Base-by-base conservation (phyloP, 2,329 filamentous ascomycete species). In the Elsinoe arachidis region DNA sequence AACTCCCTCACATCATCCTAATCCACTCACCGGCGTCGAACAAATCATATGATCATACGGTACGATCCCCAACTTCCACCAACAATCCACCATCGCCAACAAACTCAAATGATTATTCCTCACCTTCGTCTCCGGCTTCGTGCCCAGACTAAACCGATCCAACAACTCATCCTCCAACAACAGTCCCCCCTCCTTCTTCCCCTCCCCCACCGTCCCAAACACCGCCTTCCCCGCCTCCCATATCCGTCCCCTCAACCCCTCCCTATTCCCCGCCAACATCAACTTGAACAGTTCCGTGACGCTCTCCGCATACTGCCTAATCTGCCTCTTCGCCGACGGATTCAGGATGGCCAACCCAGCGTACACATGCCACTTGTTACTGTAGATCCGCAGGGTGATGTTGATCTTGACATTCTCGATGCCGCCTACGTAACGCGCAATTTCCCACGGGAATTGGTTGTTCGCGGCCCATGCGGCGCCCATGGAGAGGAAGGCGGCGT, bases 391-490 rank as follows among this genome's bases (percentile, higher is more conserved):
- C 63, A 99, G 78, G 64, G 90, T 97, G 64, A 97, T 85, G 75
- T 99, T 99, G 76, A 97, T 96, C 76, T 99, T 99, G 66, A 97
- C 92, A 71, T 99, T 99, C 73, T 99, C 93, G 67, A 99, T 95
- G 55, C 93, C 95, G 59, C 93, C 93, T 3, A 96, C 84, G 72
- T 97, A 99, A 61, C 93, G 90, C n/a, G 85, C 84, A 47, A 92
- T 84, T 67, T 97, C 92, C 93, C 93, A 99, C 0, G 95, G 93
- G 66, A 97, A 99, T 70, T 99, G 90, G 59, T 86, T 82, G 71
- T 95, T 95, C 33, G 91, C 91, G 64, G 90, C 88, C 95, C 95
- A 99, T 7, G 93, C 93, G 62, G 92, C 95, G 62, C 95, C 93
- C 93, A 99, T 99, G 68, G 87, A 75, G 53, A 99, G 78, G 72